Conservation (phyloP, 2,329 filamentous ascomycete genomes). For the Fusarium metavorans region DNA sequence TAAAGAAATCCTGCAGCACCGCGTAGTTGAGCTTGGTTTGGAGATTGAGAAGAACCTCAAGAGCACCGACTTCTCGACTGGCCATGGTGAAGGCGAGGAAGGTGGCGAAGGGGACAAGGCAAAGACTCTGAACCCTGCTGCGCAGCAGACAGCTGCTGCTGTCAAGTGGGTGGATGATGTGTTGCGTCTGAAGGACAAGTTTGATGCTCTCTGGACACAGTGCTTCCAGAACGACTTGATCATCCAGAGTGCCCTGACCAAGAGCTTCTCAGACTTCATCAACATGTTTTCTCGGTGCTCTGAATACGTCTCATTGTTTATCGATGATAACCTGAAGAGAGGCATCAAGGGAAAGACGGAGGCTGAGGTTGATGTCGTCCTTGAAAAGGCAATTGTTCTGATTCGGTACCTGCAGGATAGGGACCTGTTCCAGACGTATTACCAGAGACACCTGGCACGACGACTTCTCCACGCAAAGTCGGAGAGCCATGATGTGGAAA, state of each 20-base stretch:
- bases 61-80: constrained; percentile 65
- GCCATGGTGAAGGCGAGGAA: constrained; percentile 59
- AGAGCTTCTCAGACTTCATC: constrained; percentile 93
- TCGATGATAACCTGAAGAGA: constrained; percentile 95
- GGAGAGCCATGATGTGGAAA: constrained; percentile 91
- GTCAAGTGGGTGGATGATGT: constrained; percentile 97
- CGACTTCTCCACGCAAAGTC: constrained; percentile 90
- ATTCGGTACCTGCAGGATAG: constrained; percentile 91
- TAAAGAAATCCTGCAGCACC: constrained; percentile 76
- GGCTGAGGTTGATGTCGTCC: constrained; percentile 81
- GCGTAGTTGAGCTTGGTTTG: constrained; percentile 82
- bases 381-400: constrained; percentile 91
- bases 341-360: constrained; percentile 95
- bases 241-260: constrained; percentile 84
- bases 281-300: constrained; percentile 88
- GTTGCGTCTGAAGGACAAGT: constrained; percentile 86
- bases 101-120: constrained; percentile 56
- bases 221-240: constrained; percentile 82
- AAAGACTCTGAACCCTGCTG: constrained; percentile 62
- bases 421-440: constrained; percentile 96
- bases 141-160: constrained; percentile 86
- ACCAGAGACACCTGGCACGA: constrained; percentile 95
- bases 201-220: constrained; percentile 79
- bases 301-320: constrained; percentile 95
- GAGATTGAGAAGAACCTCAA: constrained; percentile 81